Evolutionary conservation across 106 monocot species (phyloP), one percentile per base, ranked within the genome.

Genomic region (Phalaenopsis equestris): DNA sequence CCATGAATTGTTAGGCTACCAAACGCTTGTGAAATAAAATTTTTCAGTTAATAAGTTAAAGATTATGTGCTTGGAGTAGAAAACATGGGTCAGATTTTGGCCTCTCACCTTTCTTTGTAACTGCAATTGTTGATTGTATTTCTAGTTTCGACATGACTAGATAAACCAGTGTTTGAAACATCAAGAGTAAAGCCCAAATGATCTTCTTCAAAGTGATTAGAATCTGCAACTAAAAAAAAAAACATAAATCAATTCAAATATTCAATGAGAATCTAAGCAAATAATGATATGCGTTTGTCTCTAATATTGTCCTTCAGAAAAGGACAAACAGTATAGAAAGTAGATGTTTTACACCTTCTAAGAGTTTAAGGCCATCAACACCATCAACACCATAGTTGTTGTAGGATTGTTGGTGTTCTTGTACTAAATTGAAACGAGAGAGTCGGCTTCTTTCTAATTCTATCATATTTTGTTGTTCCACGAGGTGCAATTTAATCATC

Each of bases 401-500:
- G 74, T 77, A 64, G 11, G 75, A 39, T 21, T 67, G 77, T 18
- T 73, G 81, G 37, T 39, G 52, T 52, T 85, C 82, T 9, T 87
- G 72, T 6, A 56, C 43, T 9, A 90, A 42, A 6, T 82, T 83
- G 56, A 86, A 24, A 37, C 86, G 85, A 55, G 82, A 79, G 14
- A 90, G 52, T 30, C 77, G 88, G 24, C 76, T 83, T 47, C 81
- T 85, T 81, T 86, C 78, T 6, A 84, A 76, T 75, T 82, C 90
- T 39, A 87, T 70, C 42, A 77, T 86, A 5, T 78, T 76, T 9
- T 90, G 81, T 42, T 76, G 80, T 58, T 92, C 88, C 46, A 86
- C 84, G 30, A 77, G 3, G 57, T 79, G 81, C 67, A 72, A 78
- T 55, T 82, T 75, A 1, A 82, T 21, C 19, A 77, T 72, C 80